Base-by-base conservation (phyloP, 2,329 filamentous ascomycete genomes). In the Botrytis porri region DNA sequence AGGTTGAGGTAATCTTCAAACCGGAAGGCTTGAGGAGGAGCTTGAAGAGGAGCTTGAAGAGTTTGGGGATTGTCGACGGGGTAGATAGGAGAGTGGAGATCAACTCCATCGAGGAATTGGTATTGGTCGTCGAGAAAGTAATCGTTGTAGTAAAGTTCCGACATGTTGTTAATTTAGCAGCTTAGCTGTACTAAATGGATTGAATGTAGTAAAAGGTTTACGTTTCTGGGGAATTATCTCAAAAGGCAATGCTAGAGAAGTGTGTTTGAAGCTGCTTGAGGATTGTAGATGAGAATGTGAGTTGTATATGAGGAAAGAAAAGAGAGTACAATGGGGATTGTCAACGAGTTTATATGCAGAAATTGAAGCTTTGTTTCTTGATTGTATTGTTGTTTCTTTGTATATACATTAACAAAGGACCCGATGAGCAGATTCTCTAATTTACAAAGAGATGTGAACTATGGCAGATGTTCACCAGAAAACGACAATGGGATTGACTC, bases 311-410 rank as follows among this genome's bases (percentile, higher is more conserved):
- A n/a, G 25, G 37, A 67, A 29, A 43, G 16, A 39, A 66, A 62
- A n/a, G 29, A 59, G 54, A 51, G 45, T n/a, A 75, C 71, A 75
- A 75, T 74, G 29, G 39, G 61, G 70, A 74, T 73, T 75, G 73
- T 73, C 25, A 60, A 37, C n/a, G 29, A 57, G 48, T 25, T 70
- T 65, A 64, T 74, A 71, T 74, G 60, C 16, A 14, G 16, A 20
- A 35, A 25, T 20, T 61, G 25, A 51, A 65, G 45, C 63, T 73
- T 64, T 70, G 51, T 39, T 48, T 70, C n/a, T 32, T 63, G 20
- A 39, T 59, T 67, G 20, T n/a, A 29, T 48, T 72, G 32, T 43
- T n/a, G 7, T 43, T 57, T 39, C 45, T 64, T 57, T 64, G 45
- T 71, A 29, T 29, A 7, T 32, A 35, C 9, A 25, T 18, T 14